Conservation (phyloP, 192 early-diverging fungal species). For the Backusella parvicylindrica region DNA sequence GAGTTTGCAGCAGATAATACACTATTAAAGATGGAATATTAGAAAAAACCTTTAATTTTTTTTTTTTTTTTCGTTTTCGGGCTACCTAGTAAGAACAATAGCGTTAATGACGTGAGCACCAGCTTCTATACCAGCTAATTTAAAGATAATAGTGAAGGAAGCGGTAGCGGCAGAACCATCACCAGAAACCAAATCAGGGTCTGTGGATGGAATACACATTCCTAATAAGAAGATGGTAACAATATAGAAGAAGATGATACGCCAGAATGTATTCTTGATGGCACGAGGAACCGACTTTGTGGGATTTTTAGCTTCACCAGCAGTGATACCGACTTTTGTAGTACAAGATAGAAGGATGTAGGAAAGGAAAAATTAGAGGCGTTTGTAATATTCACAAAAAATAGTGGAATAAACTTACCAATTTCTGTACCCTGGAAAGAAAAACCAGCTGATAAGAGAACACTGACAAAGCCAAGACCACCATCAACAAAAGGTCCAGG, state of each 20-base stretch:
- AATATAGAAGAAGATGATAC: conserved; percentile 82
- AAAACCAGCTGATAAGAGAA: conserved; percentile 75
- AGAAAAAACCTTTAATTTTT: background rate
- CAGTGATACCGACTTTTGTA: conserved; percentile 72
- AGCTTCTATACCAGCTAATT: conserved; percentile 51
- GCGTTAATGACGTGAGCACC: conserved; percentile 68
- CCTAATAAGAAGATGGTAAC: conserved; percentile 79
- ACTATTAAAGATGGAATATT: conserved; percentile 4
- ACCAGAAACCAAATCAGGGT: conserved; percentile 47
- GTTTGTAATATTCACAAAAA: background rate
- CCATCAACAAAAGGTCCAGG: conserved; percentile 61
- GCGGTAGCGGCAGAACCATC: conserved; percentile 52
- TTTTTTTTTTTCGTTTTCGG: conserved; percentile 8
- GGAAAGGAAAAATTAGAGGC: background rate
- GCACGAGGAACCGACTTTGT: conserved; percentile 68
- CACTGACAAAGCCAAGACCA: conserved; percentile 57
- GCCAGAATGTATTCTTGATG: conserved; percentile 78
- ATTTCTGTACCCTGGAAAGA: conserved; percentile 88
- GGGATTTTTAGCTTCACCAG: conserved; percentile 87
- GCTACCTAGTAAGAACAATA: conserved; percentile 48
- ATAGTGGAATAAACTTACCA: conserved; percentile 11
- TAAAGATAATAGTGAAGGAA: conserved; percentile 63
- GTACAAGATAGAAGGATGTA: background rate
- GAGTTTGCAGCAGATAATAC: conserved; percentile 74
- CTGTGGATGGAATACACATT: conserved; percentile 62